Evolutionary conservation across 106 monocot species (phyloP).

Genomic region (Cymbidium sinense): DNA sequence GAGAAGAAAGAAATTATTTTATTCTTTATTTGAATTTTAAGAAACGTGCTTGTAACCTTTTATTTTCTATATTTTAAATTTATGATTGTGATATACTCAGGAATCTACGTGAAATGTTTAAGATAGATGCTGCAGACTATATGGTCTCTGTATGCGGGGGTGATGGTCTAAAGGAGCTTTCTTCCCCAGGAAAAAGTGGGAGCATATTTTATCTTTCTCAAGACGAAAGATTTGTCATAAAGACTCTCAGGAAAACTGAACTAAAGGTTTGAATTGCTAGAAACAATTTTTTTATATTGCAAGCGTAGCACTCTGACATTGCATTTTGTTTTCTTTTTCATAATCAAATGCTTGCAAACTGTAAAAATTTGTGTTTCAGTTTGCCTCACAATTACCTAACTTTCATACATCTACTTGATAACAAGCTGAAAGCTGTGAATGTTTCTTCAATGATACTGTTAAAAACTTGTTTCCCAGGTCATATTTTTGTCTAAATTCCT

Average conservation of each 20-base stretch:
- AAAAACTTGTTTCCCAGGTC: too few relatives aligned
- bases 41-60: neutral
- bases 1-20: neutral
- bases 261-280: slow-evolving; percentile 49
- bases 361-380: neutral
- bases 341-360: neutral
- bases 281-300: neutral
- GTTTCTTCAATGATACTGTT: neutral
- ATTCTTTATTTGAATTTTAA: neutral
- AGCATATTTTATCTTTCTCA: slow-evolving; percentile 98
- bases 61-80: neutral
- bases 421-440: neutral
- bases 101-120: slow-evolving; percentile 97
- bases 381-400: neutral
- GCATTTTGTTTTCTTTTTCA: neutral
- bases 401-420: neutral
- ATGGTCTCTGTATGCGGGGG: slow-evolving; percentile 95
- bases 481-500: neutral
- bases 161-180: slow-evolving; percentile 82
- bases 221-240: slow-evolving; percentile 95
- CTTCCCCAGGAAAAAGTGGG: slow-evolving; percentile 99
- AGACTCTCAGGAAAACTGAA: slow-evolving; percentile 76
- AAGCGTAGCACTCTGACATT: neutral
- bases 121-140: slow-evolving; percentile 95
- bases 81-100: slow-evolving; percentile 30